Evolutionary conservation across 2,329 filamentous ascomycete species (phyloP), one percentile per base, ranked within the genome.

Genomic region (Sphaerulina musiva): DNA sequence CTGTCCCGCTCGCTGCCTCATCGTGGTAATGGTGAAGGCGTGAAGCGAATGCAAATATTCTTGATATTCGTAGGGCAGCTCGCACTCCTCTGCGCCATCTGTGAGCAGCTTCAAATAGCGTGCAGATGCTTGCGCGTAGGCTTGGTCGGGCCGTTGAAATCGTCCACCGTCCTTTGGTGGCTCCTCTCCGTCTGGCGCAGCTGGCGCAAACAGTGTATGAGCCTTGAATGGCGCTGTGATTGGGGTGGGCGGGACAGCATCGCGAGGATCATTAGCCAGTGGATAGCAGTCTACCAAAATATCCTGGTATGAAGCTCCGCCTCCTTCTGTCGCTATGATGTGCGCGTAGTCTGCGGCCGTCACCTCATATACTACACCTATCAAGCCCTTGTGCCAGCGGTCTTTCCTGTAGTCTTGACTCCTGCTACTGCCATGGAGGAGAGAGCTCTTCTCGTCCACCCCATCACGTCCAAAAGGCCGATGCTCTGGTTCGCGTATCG

Each of bases 291-390:
- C 82, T 10, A 95, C 83, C 0, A 89, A 67, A 9, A 95, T 82
- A 67, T 97, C 90, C 53, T 85, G 76, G 74, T 98, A 98, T n/a
- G 84, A 80, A 2, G 83, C 74, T 14, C 91, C 91, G 32, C 88
- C 91, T 48, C 92, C 92, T 70, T 98, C 93, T 4, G 91, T 96
- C 4, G 85, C 85, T 57, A 97, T 85, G 62, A 98, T 95, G 56
- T 81, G 86, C 6, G 84, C 80, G 68, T 88, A 98, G 73, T 98
- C 93, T 42, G 79, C 71, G 14, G 79, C 74, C 0, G 90, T 95
- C 31, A 97, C 89, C 73, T 97, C 91, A 74, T 98, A 98, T 3
- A 97, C 93, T 12, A 95, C 89, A 23, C 93, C 93, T 40, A 96
- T 81, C 2, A 98, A 79, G 4, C 89, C 88, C 65, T 90, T 91